These are phyloP conservation scores for Stereum hirsutum DNA, from an alignment of 1,284 basidiomycete genomes.

Conservation along the genomic window DNA sequence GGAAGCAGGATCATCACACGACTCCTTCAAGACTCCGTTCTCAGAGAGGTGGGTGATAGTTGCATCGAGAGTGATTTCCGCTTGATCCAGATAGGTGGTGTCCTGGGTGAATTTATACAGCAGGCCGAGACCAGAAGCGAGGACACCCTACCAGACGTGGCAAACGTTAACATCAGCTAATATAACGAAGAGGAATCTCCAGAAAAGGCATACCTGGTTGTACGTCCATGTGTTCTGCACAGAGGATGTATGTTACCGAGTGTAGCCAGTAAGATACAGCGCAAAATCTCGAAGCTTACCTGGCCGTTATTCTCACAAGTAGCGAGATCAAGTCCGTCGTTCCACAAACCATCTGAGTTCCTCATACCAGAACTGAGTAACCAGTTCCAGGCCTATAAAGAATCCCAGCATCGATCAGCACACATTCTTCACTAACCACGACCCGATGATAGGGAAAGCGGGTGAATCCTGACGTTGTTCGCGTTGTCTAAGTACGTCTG, in stretches of 20 bases:
- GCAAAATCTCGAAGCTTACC: too few species aligned
- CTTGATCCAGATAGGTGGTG: slow-evolving; percentile 29
- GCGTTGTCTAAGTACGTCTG: slow-evolving; percentile 37
- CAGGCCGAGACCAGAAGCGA: slow-evolving; percentile 39
- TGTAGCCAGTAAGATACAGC: too few species aligned
- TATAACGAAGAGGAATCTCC: too few species aligned
- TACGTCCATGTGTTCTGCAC: slow-evolving; percentile 44
- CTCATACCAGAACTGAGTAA: slow-evolving; percentile 39
- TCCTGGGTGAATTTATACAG: slow-evolving; percentile 32
- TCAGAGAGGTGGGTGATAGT: slow-evolving; percentile 30
- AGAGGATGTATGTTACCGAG: too few species aligned
- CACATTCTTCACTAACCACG: background rate
- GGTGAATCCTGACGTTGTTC: slow-evolving; percentile 21
- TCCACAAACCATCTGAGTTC: slow-evolving; percentile 36
- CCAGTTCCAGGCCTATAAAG: slow-evolving; percentile 34
- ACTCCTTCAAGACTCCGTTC: slow-evolving; percentile 36
- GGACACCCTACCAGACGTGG: slow-evolving; percentile 31
- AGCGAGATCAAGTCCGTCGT: slow-evolving; percentile 32
- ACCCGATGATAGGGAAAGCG: too few species aligned
- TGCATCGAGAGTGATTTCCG: slow-evolving; percentile 42
- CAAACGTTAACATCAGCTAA: too few species aligned
- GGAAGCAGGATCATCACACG: slow-evolving; percentile 39
- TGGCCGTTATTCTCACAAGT: slow-evolving; percentile 39
- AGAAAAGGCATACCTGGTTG: slow-evolving; percentile 41
- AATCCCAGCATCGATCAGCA: too few species aligned